Percentiles rank a stretch among this genome's conserved stretches.
Evolutionary conservation across 2,329 filamentous ascomycete species (phyloP).

Genomic region (Gyromitra esculenta): DNA sequence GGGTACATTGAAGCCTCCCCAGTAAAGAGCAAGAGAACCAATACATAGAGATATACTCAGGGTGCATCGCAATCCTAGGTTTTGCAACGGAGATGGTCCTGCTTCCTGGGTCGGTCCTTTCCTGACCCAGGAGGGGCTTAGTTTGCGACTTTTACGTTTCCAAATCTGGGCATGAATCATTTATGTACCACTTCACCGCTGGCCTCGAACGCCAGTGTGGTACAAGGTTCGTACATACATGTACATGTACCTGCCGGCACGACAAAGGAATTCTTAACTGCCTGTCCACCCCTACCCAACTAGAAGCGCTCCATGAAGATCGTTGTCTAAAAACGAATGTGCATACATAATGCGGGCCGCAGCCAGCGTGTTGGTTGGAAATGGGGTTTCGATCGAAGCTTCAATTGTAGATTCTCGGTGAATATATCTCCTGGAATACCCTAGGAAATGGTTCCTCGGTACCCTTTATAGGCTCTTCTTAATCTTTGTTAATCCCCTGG

Average conservation of each 20-base stretch:
- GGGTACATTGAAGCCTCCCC: background rate
- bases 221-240: slow-evolving; percentile 21
- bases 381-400: slow-evolving; percentile 30
- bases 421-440: slow-evolving; percentile 20
- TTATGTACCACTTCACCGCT: slow-evolving; percentile 12
- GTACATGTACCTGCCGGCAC: slow-evolving; percentile 25
- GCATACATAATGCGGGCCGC: slow-evolving; percentile 29
- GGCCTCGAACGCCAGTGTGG: slow-evolving; percentile 3
- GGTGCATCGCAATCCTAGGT: slow-evolving; percentile 18
- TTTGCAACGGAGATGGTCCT: slow-evolving; percentile 24
- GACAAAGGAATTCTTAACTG: slow-evolving; percentile 7
- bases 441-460: slow-evolving; percentile 6
- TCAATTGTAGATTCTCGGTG: slow-evolving; percentile 34
- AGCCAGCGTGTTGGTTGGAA: slow-evolving; percentile 31
- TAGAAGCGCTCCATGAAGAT: slow-evolving; percentile 30
- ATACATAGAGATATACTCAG: slow-evolving; percentile 10
- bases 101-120: slow-evolving; percentile 26
- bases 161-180: slow-evolving; percentile 8
- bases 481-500: background rate
- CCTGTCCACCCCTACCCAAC: background rate
- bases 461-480: slow-evolving; percentile 4
- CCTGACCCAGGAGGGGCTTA: background rate
- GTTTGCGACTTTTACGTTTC: slow-evolving; percentile 11
- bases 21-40: slow-evolving; percentile 17
- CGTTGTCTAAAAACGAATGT: slow-evolving; percentile 26